Base-by-base conservation (phyloP, 768 basidiomycete species). In the Rhizopogon rudus region DNA sequence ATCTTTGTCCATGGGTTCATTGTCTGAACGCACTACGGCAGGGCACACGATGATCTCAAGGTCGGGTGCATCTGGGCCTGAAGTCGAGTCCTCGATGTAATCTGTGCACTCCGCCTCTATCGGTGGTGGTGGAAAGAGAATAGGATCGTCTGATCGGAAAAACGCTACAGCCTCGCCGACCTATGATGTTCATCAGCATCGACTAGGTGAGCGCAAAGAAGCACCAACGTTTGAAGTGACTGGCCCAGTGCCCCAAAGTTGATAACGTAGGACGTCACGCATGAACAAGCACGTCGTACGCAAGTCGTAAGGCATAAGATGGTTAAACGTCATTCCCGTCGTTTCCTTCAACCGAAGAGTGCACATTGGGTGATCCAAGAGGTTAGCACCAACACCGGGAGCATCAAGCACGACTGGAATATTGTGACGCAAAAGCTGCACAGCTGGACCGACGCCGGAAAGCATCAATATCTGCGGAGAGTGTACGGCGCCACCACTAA, bases 341-440 rank as follows among this genome's bases (percentile, higher is more conserved):
- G 28, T 44, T 22, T 29, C 31, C 20, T 28, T 9, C 5, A 31
- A 6, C 7, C 29, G 22, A 22, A 39, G 22, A 20, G 31, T 6
- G 13, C 25, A 17, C 40, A 9, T 17, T 53, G 43, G 52, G 45
- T 48, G 52, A 5, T 91, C 88, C 55, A 82, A 73, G 14, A 91
- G 75, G 63, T 88, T 75, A 14, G 77, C 73, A 14, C 90, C 90
- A 31, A 92, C 88, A n/a, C 81, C 82, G 4, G 86, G 83, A 7
- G 87, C 77, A 62, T 88, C 79, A 3, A 78, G 65, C 13, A 83
- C 73, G n/a, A 81, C 68, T 0, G 77, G 70, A 35, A 92, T 82
- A 4, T 68, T 68, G 53, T 82, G 72, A 22, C 71, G 66, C 12
- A 70, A 59, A 22, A 90, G 71, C 12, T 86, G 77, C 0, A 69